Conservation (phyloP, 2,329 filamentous ascomycete species). For the Periconia digitata region DNA sequence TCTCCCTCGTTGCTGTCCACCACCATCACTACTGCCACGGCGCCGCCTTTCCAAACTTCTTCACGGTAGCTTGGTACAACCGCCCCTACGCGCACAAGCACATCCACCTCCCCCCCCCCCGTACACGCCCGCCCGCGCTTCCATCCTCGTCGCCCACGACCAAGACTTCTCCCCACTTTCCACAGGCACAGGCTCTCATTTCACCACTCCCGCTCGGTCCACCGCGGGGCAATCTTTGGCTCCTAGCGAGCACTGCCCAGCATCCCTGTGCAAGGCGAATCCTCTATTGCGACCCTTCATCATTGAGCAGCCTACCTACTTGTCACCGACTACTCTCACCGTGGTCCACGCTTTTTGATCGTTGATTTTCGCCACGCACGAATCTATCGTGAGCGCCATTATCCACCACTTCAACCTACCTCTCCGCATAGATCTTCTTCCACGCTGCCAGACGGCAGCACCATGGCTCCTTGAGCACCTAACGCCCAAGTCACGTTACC, state of each 20-base stretch:
- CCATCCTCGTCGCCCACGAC: conserved; percentile 15
- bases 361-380: background rate
- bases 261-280: conserved; percentile 38
- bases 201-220: conserved; percentile 21
- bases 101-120: too few relatives aligned
- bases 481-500: conserved; percentile 32
- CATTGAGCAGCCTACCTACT: conserved; percentile 18
- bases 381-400: background rate
- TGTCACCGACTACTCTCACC: background rate
- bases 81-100: background rate
- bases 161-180: conserved; percentile 14
- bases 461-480: conserved; percentile 36
- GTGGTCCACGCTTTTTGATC: background rate
- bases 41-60: conserved; percentile 11
- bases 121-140: conserved; percentile 23
- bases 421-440: conserved; percentile 6
- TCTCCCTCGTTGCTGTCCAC: conserved; percentile 33
- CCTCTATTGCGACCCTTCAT: conserved; percentile 27
- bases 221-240: conserved; percentile 25
- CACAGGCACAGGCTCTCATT: conserved; percentile 16
- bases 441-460: conserved; percentile 29
- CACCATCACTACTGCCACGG: conserved; percentile 23
- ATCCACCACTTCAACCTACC: conserved; percentile 5
- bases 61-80: background rate
- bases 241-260: conserved; percentile 34